Base-by-base conservation (phyloP, 2,329 filamentous ascomycete species). In the Nemania serpens region DNA sequence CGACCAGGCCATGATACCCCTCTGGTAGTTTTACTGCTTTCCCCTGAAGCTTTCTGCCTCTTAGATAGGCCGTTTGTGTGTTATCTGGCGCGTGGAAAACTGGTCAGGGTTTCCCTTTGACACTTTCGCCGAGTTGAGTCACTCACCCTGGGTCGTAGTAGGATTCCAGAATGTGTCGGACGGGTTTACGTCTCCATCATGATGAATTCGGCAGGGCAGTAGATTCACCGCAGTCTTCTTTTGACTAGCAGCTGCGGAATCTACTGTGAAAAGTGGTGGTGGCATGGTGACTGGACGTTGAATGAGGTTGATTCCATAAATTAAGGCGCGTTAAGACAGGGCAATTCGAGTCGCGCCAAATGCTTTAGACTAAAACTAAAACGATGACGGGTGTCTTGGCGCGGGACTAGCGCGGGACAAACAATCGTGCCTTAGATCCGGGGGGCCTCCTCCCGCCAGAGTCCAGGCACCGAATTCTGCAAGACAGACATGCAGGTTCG, bases 141-240 rank as follows among this genome's bases (percentile, higher is more conserved):
- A 77, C 81, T 71, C 70, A 81, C 81, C 81, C 71, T 74, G 75
- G 66, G 65, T 79, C 25, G 75, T 72, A 33, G 71, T 75, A 0
- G 91, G 90, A 5, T 78, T 81, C 92, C 93, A 97, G 73, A 91
- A 92, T 45, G 86, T 79, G 20, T 84, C 75, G 5, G 84, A 78
- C 1, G 86, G 79, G 52, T 87, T 83, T 55, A 94, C 80, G 1
- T 87, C 81, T 1, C 93, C 93, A 68, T 90, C 86, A 75, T 96
- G 89, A 69, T 93, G 84, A 71, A 97, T 86, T 56, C 86, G 85
- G 70, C 91, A 95, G 3, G 93, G 93, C 13, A 97, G 81, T 18
- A 97, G 78, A 70, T 97, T 66, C 1, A 74, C 62, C 17, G 67
- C 62, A 5, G 69, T 66, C 13, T 67, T 71, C 29, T 66, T 56